Conservation (phyloP, 495 filamentous ascomycete genomes). For the Penicillium mononematosum region DNA sequence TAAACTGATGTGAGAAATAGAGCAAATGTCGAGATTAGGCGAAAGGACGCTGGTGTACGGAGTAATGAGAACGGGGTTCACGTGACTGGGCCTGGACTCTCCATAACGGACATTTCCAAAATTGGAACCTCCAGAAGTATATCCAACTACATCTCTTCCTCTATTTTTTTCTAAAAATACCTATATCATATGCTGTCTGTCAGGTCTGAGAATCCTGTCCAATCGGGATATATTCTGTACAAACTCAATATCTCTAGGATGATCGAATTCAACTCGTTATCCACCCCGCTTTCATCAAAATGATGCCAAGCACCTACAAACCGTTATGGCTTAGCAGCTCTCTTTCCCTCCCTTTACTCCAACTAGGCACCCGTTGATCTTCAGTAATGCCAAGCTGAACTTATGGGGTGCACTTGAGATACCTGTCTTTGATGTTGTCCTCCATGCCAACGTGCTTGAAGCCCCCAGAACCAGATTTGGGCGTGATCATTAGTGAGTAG, state of each 20-base stretch:
- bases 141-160: neutral
- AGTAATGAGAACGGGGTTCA: slow-evolving; percentile 12
- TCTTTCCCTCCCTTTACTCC: slow-evolving; percentile 25
- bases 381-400: slow-evolving; percentile 21
- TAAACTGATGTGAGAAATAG: neutral
- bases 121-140: neutral
- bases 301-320: neutral
- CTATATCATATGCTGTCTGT: neutral
- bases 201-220: neutral
- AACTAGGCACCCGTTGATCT: slow-evolving; percentile 23
- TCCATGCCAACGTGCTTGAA: slow-evolving; percentile 23
- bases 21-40: neutral
- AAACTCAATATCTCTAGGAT: neutral
- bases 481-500: slow-evolving; percentile 23
- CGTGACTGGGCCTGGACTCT: slow-evolving; percentile 32
- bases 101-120: neutral
- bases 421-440: slow-evolving; percentile 20
- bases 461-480: slow-evolving; percentile 19
- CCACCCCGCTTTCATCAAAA: neutral
- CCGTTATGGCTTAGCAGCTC: slow-evolving; percentile 10
- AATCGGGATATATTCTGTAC: neutral
- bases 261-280: neutral
- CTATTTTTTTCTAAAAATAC: neutral
- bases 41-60: slow-evolving; percentile 1
- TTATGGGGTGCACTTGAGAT: slow-evolving; percentile 21